Evolutionary conservation across 148 eudicot species (phyloP).

Genomic region (Rhododendron mucronatum): DNA sequence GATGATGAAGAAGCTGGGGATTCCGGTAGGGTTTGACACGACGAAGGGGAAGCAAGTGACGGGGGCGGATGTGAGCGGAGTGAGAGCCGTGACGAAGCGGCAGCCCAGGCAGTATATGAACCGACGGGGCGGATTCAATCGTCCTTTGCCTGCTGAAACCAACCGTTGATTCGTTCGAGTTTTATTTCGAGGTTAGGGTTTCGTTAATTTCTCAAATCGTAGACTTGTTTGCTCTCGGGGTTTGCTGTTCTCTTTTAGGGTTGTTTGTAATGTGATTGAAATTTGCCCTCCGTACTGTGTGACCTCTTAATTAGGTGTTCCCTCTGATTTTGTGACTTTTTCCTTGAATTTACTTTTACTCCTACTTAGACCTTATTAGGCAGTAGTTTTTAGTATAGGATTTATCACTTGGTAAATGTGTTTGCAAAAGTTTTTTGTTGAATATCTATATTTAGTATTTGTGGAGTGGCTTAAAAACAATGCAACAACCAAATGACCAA

Average conservation of each 20-base stretch:
- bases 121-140: constrained; percentile 89
- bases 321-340: background rate
- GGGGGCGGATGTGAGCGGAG: constrained; percentile 80
- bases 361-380: background rate
- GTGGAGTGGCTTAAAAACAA: background rate
- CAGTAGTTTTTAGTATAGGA: background rate
- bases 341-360: background rate
- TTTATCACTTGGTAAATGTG: background rate
- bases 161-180: constrained; percentile 43
- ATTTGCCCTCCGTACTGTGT: background rate
- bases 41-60: constrained; percentile 87
- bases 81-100: constrained; percentile 80
- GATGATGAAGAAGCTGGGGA: constrained; percentile 96
- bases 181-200: constrained; percentile 21
- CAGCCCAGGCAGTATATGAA: constrained; percentile 98
- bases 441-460: background rate
- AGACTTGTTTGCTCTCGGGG: background rate
- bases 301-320: background rate
- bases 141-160: constrained; percentile 90
- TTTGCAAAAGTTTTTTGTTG: background rate
- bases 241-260: background rate
- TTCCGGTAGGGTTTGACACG: constrained; percentile 82
- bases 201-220: background rate
- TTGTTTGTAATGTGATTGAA: background rate
- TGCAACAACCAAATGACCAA: background rate